These are phyloP conservation scores for Adansonia gregorii DNA, from an alignment of 441 rosid species.

Conservation along the genomic window DNA sequence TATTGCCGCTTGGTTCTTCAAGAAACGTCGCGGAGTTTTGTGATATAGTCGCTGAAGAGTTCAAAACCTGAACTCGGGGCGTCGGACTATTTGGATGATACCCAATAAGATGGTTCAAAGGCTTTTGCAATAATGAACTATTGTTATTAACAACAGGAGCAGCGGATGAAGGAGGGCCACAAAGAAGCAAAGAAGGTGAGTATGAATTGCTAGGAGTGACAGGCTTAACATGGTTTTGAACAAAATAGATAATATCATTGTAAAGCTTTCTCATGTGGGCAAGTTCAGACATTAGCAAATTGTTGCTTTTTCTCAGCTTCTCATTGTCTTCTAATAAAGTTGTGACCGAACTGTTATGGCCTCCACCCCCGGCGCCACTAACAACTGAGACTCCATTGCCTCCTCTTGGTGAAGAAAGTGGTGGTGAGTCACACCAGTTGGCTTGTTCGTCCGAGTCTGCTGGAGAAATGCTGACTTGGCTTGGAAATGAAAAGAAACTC, in stretches of 20 bases:
- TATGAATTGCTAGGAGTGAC: constrained; percentile 67
- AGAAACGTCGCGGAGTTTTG: constrained; percentile 66
- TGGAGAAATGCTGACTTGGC: constrained; percentile 56
- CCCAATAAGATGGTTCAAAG: constrained; percentile 49
- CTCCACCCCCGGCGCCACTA: constrained; percentile 5
- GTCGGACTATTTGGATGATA: constrained; percentile 33
- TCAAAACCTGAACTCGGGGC: constrained; percentile 50
- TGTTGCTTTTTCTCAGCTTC: constrained; percentile 74
- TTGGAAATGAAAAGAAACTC: constrained; percentile 59
- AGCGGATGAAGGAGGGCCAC: constrained; percentile 40
- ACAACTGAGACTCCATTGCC: constrained; percentile 28
- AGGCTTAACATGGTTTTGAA: constrained; percentile 90
- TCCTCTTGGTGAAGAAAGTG: constrained; percentile 46
- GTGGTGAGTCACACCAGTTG: constrained; percentile 76
- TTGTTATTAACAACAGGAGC: constrained; percentile 28
- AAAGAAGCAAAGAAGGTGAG: constrained; percentile 50
- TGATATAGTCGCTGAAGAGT: constrained; percentile 53
- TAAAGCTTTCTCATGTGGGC: constrained; percentile 90
- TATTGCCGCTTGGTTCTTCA: constrained; percentile 48
- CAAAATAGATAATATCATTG: constrained; percentile 88
- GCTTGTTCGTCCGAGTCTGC: constrained; percentile 57
- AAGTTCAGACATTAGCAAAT: constrained; percentile 77
- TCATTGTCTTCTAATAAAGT: constrained; percentile 52
- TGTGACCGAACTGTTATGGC: neutral
- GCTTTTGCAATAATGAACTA: constrained; percentile 42